Conservation (phyloP, 257 asterid genomes). For the Lycium ferocissimum region DNA sequence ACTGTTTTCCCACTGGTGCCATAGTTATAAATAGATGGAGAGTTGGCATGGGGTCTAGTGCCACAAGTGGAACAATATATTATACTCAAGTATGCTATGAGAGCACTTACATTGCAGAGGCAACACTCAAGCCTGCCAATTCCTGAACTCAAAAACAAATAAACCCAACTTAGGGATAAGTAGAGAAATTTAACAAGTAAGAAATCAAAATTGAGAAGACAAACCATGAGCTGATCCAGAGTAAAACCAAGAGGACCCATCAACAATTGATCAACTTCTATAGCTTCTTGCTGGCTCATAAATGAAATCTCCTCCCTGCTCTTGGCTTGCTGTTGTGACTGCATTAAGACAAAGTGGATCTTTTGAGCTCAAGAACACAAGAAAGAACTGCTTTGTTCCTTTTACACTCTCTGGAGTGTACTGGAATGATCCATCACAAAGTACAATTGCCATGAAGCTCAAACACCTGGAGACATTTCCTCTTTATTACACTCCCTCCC, state of each 20-base stretch:
- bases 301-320: conserved; percentile 56
- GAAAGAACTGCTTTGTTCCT: neutral
- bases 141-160: conserved; percentile 37
- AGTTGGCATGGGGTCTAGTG: no score
- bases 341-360: neutral
- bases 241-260: conserved; percentile 82
- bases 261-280: conserved; percentile 68
- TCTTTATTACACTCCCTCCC: no score
- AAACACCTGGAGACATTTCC: no score
- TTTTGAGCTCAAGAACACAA: neutral
- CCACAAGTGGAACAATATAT: neutral
- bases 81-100: neutral
- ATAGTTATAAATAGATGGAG: neutral
- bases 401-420: neutral
- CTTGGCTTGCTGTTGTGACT: conserved; percentile 31
- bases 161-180: neutral
- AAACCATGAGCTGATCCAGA: conserved; percentile 79
- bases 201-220: neutral
- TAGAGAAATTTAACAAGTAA: neutral
- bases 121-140: conserved; percentile 47
- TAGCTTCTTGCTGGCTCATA: conserved; percentile 72
- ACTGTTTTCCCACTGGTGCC: neutral
- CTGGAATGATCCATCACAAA: neutral
- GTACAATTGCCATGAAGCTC: no score
- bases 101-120: conserved; percentile 42